Evolutionary conservation across 1,284 basidiomycete genomes (phyloP).

Genomic region (Chondrostereum purpureum): DNA sequence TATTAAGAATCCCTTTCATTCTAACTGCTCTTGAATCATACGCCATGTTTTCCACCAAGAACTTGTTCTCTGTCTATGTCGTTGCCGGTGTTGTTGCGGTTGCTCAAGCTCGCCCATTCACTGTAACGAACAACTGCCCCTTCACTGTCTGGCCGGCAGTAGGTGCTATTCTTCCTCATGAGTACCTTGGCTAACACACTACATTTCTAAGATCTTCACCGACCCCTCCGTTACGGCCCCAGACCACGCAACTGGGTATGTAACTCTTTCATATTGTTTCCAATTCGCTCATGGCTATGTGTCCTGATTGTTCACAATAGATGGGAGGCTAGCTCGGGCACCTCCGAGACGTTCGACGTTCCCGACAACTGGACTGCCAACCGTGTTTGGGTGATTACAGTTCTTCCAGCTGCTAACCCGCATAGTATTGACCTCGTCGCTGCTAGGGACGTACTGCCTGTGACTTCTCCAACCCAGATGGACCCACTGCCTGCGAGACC

Average conservation of each 20-base stretch:
- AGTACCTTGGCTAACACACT: neutral
- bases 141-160: slow-evolving; percentile 11
- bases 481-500: neutral
- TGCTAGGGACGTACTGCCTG: slow-evolving; percentile 1
- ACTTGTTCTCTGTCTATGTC: neutral
- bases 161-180: neutral
- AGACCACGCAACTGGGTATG: no score
- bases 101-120: slow-evolving; percentile 11
- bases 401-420: neutral
- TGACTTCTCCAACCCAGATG: neutral
- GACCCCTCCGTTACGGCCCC: no score
- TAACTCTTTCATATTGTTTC: neutral
- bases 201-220: neutral
- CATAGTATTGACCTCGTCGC: neutral
- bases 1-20: no score
- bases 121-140: slow-evolving; percentile 13
- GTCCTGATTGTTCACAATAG: slow-evolving; percentile 27
- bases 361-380: slow-evolving; percentile 22
- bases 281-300: no score
- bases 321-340: slow-evolving; percentile 36
- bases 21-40: no score
- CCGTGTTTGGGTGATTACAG: neutral
- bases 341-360: slow-evolving; percentile 32
- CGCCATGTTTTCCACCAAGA: no score
- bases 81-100: neutral